Percentiles rank a stretch among this genome's conserved stretches.
These are phyloP conservation scores for Paspalum vaginatum DNA, from an alignment of 176 grass and related monocot species.

Conservation along the genomic window DNA sequence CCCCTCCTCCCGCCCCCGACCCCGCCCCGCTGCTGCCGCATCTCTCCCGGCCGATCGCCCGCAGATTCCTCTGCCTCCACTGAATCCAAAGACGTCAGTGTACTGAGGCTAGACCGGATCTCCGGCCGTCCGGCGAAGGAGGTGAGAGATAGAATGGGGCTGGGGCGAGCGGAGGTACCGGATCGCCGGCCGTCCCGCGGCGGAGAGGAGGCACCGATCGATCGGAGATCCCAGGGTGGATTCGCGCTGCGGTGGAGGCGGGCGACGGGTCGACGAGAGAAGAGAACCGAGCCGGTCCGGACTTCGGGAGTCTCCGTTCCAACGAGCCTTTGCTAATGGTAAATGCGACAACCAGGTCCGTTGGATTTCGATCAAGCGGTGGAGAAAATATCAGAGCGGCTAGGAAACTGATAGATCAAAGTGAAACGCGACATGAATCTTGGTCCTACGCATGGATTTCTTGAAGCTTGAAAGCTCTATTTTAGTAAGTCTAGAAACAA, in stretches of 20 bases:
- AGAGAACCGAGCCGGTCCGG: not conserved
- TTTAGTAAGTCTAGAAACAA: too few relatives aligned
- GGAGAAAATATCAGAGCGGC: not conserved
- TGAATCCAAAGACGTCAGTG: not conserved
- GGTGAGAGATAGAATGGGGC: not conserved
- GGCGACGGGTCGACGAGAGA: not conserved
- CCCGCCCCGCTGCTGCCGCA: slow-evolving; percentile 52
- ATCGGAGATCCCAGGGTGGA: too few relatives aligned
- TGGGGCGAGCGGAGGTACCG: not conserved
- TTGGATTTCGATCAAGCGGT: slow-evolving; percentile 33
- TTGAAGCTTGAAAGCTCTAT: too few relatives aligned
- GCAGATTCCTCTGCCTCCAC: not conserved
- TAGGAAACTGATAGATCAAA: too few relatives aligned
- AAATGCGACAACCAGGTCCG: too few relatives aligned
- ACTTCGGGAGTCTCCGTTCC: too few relatives aligned
- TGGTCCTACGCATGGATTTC: too few relatives aligned
- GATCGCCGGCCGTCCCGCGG: slow-evolving; percentile 13
- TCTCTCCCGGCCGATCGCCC: slow-evolving; percentile 30
- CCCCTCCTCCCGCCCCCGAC: slow-evolving; percentile 28
- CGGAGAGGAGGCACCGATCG: too few relatives aligned
- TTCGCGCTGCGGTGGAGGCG: not conserved
- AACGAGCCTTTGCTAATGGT: too few relatives aligned
- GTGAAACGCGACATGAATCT: too few relatives aligned
- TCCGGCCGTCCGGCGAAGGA: not conserved
- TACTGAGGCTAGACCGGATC: not conserved